Percentiles rank a stretch among this genome's conserved stretches.
Conservation (phyloP, 176 grass and related monocot species). For the Dendrocalamus sinicus region DNA sequence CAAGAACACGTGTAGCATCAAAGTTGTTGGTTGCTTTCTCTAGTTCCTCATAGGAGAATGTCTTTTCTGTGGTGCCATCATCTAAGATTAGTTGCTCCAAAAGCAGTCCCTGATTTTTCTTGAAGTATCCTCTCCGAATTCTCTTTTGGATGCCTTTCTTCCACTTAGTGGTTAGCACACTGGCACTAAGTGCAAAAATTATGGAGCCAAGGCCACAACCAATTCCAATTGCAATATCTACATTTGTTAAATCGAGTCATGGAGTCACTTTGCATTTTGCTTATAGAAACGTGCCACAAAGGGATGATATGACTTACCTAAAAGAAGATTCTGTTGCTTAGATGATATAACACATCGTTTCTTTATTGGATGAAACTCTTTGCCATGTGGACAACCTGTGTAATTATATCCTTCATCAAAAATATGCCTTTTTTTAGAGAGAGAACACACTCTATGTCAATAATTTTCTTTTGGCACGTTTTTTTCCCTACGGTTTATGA, state of each 20-base stretch:
- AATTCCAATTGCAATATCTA: conserved; percentile 9
- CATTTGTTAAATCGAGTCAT: not conserved
- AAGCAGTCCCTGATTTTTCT: not conserved
- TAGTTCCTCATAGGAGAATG: conserved; percentile 46
- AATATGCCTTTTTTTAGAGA: no score
- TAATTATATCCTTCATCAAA: no score
- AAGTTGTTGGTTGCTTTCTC: conserved; percentile 51
- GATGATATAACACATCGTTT: not conserved
- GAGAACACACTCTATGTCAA: no score
- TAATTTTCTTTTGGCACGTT: no score
- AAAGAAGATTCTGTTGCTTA: not conserved
- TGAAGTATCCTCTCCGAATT: not conserved
- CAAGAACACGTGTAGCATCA: conserved; percentile 27
- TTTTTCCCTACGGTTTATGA: no score
- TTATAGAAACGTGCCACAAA: no score
- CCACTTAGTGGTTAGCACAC: not conserved
- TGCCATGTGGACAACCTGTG: not conserved
- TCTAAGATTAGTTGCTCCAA: conserved; percentile 1
- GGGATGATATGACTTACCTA: not conserved
- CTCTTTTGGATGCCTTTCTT: not conserved
- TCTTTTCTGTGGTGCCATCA: not conserved
- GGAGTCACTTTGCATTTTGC: not conserved
- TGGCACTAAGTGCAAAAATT: not conserved
- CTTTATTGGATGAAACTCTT: not conserved
- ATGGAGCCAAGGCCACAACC: not conserved